Evolutionary conservation across 1,284 basidiomycete species (phyloP).

Genomic region (Phlebopus sp.): DNA sequence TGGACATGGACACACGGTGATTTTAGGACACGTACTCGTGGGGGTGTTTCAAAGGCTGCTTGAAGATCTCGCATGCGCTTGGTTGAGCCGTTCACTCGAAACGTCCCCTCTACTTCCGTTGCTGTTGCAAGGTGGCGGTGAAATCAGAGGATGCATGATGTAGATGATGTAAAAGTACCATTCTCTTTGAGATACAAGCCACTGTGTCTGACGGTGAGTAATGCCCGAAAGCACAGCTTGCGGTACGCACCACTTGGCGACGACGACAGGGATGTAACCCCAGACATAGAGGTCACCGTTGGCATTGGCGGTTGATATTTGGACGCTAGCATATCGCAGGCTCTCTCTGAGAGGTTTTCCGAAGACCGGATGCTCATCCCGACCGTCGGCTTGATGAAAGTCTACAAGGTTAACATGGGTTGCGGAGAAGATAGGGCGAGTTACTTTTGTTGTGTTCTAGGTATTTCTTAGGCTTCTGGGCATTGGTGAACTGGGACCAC

Average conservation of each 20-base stretch:
- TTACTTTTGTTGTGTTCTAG: conserved; percentile 41
- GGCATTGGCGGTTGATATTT: conserved; percentile 89
- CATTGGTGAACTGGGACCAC: conserved; percentile 76
- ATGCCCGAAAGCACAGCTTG: conserved; percentile 6
- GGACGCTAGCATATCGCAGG: conserved; percentile 85
- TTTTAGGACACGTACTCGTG: conserved; percentile 58
- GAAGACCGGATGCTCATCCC: conserved; percentile 66
- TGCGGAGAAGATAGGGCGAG: conserved; percentile 12
- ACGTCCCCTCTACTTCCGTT: conserved; percentile 93
- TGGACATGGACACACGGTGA: conserved; percentile 2
- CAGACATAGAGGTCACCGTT: conserved; percentile 84
- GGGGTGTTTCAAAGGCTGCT: conserved; percentile 84
- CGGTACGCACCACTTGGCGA: conserved; percentile 85
- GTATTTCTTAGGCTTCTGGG: conserved; percentile 56
- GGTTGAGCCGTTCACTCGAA: conserved; percentile 90
- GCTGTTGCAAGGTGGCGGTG: conserved; percentile 43
- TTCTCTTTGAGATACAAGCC: conserved; percentile 91
- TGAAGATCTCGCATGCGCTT: conserved; percentile 97
- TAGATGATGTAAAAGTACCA: conserved; percentile 43
- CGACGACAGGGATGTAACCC: conserved; percentile 95
- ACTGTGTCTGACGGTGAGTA: conserved; percentile 36
- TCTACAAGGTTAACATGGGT: conserved; percentile 8
- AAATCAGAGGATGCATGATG: neutral
- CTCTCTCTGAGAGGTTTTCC: conserved; percentile 83
- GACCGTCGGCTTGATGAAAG: conserved; percentile 13